Base-by-base conservation (phyloP, 371 early-diverging fungal genomes). In the Umbelopsis sp. region DNA sequence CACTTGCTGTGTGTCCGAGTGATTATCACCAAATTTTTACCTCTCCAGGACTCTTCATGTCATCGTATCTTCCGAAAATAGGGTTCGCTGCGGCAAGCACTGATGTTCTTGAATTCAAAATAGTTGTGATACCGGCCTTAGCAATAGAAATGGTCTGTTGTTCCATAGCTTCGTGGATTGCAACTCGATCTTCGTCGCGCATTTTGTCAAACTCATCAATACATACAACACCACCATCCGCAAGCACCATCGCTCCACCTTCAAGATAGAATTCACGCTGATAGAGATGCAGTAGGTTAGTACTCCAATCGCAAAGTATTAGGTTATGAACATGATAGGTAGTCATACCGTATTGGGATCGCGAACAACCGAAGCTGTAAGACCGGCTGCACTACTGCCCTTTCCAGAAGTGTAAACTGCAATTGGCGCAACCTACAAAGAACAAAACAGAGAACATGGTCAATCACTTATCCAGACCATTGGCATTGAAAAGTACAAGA, bases 101-200 rank as follows among this genome's bases (percentile, higher is more conserved):
- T 35, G 98, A 94, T 0, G 99, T 96, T 69, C 99, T 87, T 6
- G 99, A 96, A 81, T 99, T 99, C 41, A 99, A 86, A 67, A 99
- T 96, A 0, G 99, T 99, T 0, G 99, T 99, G 76, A 99, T 99
- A 70, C 99, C 99, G 24, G 99, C 99, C 83, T 99, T 99, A 64
- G 99, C 99, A 72, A 99, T 99, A 10, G 97, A 97, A 68, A 99
- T 99, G 2, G 99, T 99, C 79, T 99, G 99, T 84, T 99, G 99
- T 86, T 99, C 99, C 99, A 99, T 99, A 22, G 99, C 99, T 87
- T 99, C 99, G 86, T 99, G 99, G 75, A 99, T 99, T 24, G 99
- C 99, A 0, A 99, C 99, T 69, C 99, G 89, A 81, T 99, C 99
- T 77, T 97, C 97, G 65, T 99, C 99, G 73, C 98, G 87, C 99